Evolutionary conservation across 805 yeast genomes (phyloP).

Genomic region (Candida tibetensis): DNA sequence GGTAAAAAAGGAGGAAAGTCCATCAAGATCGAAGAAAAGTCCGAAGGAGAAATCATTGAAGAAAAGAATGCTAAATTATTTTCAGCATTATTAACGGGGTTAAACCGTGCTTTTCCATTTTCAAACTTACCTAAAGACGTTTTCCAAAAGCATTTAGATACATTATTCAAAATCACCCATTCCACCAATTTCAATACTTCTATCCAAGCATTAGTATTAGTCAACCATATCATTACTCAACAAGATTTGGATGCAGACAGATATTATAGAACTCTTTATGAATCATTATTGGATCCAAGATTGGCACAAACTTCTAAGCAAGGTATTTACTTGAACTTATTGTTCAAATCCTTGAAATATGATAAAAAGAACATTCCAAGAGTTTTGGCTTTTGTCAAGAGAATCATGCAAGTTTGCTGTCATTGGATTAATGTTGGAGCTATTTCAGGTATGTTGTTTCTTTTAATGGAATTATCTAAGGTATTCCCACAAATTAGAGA

Average conservation of each 20-base stretch:
- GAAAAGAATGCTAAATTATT: slow-evolving; percentile 84
- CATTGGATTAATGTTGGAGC: slow-evolving; percentile 90
- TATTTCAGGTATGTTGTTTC: slow-evolving; percentile 74
- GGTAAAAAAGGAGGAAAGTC: slow-evolving; percentile 89
- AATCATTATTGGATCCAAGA: slow-evolving; percentile 81
- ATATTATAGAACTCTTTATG: slow-evolving; percentile 85
- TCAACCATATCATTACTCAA: slow-evolving; percentile 71
- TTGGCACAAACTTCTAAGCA: slow-evolving; percentile 86
- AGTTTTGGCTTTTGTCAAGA: slow-evolving; percentile 84
- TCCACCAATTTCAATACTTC: slow-evolving; percentile 92
- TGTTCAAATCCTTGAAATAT: slow-evolving; percentile 76
- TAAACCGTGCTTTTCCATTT: slow-evolving; percentile 95
- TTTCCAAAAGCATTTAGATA: slow-evolving; percentile 74
- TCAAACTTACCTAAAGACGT: slow-evolving; percentile 68
- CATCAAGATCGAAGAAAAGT: slow-evolving; percentile 56
- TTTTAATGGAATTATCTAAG: slow-evolving; percentile 67
- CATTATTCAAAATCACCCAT: slow-evolving; percentile 86
- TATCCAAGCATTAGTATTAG: slow-evolving; percentile 84
- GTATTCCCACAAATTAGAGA: slow-evolving; percentile 64
- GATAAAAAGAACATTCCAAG: slow-evolving; percentile 58
- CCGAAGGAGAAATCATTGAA: slow-evolving; percentile 61
- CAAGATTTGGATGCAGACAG: slow-evolving; percentile 61
- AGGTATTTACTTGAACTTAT: slow-evolving; percentile 82
- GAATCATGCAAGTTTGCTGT: slow-evolving; percentile 79
- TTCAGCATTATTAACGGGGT: slow-evolving; percentile 89